These are phyloP conservation scores for Neurospora tetraspora DNA, from an alignment of 495 filamentous ascomycete genomes.

Conservation along the genomic window DNA sequence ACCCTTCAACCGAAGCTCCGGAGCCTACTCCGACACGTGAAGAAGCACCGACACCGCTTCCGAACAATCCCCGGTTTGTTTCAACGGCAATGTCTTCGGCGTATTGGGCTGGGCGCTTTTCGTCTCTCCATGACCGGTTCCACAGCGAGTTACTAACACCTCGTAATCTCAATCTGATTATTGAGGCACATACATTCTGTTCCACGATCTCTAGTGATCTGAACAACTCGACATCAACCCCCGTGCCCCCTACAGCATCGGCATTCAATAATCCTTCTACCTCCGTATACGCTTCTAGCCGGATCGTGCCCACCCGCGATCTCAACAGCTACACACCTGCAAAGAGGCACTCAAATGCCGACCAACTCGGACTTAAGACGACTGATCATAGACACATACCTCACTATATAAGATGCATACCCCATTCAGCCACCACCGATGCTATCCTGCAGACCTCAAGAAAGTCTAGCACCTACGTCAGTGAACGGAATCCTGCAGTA, in stretches of 20 bases:
- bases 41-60: neutral
- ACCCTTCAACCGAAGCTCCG: neutral
- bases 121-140: conserved; percentile 42
- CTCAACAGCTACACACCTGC: neutral
- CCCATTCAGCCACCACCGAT: conserved; percentile 17
- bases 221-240: neutral
- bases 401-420: conserved; percentile 3
- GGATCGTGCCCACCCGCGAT: neutral
- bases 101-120: conserved; percentile 50
- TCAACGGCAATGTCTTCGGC: conserved; percentile 19
- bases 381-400: neutral
- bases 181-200: conserved; percentile 11
- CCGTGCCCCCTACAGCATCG: conserved; percentile 1
- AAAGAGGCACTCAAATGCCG: neutral
- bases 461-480: neutral
- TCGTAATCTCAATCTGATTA: conserved; percentile 18
- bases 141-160: conserved; percentile 33
- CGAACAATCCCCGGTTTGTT: conserved; percentile 13
- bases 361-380: neutral
- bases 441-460: conserved; percentile 13
- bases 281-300: conserved; percentile 7
- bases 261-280: conserved; percentile 16
- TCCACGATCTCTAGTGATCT: conserved; percentile 14
- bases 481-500: neutral
- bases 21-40: neutral